Conservation (phyloP, 2,329 filamentous ascomycete species). For the Calonectria multiphialidica region DNA sequence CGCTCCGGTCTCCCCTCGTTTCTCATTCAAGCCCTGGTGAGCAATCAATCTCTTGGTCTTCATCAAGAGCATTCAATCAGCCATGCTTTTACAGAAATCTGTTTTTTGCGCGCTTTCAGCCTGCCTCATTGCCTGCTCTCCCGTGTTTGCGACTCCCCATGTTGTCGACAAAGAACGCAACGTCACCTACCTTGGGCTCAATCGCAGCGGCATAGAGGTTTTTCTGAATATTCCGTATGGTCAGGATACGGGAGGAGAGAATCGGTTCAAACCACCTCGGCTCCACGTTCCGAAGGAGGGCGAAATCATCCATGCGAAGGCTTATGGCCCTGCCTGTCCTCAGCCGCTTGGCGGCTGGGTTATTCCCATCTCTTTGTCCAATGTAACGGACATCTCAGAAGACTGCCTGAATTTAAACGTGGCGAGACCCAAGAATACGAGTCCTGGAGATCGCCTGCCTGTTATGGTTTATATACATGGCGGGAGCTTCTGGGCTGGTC, state of each 20-base stretch:
- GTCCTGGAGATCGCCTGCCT: neutral
- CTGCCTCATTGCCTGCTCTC: neutral
- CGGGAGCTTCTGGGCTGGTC: neutral
- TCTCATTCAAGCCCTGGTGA: too few relatives aligned
- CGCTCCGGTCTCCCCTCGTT: too few relatives aligned
- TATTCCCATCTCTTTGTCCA: neutral
- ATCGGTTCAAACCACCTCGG: neutral
- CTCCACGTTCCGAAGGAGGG: neutral
- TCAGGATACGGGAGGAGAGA: neutral
- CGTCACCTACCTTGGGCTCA: neutral
- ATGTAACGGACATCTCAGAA: neutral
- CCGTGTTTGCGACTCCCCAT: neutral
- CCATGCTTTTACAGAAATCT: neutral
- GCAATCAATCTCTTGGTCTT: neutral
- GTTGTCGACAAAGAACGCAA: neutral
- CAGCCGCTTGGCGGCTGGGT: neutral
- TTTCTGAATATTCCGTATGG: neutral
- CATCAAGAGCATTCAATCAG: neutral
- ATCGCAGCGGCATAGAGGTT: neutral
- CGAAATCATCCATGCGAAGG: neutral
- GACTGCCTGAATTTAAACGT: neutral
- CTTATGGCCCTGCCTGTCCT: neutral
- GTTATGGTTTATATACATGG: neutral
- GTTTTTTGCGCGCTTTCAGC: neutral
- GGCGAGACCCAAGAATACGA: neutral